Evolutionary conservation across 129 eudicot species (phyloP), one percentile per base, ranked within the genome.

Genomic region (Ambrosia trifida): DNA sequence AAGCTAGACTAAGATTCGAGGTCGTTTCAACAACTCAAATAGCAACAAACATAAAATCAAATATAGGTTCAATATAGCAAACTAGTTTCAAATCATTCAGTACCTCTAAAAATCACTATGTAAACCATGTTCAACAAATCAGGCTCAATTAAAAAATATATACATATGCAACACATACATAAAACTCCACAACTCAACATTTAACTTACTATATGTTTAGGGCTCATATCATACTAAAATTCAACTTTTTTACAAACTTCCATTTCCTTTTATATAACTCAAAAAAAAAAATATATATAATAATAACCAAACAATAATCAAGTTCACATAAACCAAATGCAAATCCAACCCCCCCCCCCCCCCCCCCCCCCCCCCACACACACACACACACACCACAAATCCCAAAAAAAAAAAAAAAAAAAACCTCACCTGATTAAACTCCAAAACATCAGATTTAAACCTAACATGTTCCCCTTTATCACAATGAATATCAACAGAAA

Each of bases 391-490:
- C n/a, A n/a, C 47, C 36, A 36, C 36, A 36, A 63, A n/a, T 19
- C 47, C 32, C 40, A 41, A 2, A 8, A 0, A 0, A 3, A 4
- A 1, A 11, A 7, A n/a, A 50, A 24, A 5, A 60, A 52, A 50
- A 20, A 20, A n/a, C 8, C 1, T 46, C 9, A 91, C 98, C 94
- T 89, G 89, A 84, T 87, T 94, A 35, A 94, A 89, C 50, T 87
- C 83, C 66, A 94, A 88, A 67, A 94, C 95, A 84, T 94, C 98
- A 13, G 98, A 89, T 78, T 94, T 94, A 59, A 83, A 94, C 30
- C 98, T 75, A 73, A 89, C 74, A 24, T 80, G 91, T 35, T 94
- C 98, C 3, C 98, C 98, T 82, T 89, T 94, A 82, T 94, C 98
- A 50, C 91, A 86, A 40, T 87, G 91, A 75, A 94, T 94, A 44